These are phyloP conservation scores for Talaromyces liani DNA, from an alignment of 495 filamentous ascomycete species.

Conservation along the genomic window DNA sequence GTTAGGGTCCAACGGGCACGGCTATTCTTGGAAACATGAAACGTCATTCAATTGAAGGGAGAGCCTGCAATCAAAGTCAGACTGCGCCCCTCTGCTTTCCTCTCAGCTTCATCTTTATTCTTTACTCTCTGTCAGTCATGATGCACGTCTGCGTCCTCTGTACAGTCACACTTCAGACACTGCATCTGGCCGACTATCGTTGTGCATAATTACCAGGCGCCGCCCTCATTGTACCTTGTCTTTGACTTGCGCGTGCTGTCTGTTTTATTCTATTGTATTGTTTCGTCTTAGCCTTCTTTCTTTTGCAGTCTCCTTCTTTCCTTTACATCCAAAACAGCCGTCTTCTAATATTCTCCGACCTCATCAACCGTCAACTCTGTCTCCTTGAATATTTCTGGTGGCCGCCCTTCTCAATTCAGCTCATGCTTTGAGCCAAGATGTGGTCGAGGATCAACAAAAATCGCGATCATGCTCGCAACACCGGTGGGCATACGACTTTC, in stretches of 20 bases:
- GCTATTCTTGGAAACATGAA: slow-evolving; percentile 1
- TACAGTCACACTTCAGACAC: background rate
- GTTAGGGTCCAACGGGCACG: background rate
- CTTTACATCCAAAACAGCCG: background rate
- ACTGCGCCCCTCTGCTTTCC: background rate
- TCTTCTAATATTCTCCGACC: background rate
- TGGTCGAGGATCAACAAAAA: slow-evolving; percentile 28
- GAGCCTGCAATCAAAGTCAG: background rate
- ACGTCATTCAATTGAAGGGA: background rate
- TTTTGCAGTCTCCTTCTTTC: slow-evolving; percentile 8
- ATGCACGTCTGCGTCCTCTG: no score
- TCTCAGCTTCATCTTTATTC: background rate
- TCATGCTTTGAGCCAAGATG: slow-evolving; percentile 20
- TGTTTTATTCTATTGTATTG: background rate
- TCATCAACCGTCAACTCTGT: background rate
- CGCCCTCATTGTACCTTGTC: background rate
- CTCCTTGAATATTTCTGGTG: background rate
- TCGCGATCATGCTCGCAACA: background rate
- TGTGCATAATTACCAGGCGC: background rate
- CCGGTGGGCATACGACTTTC: background rate
- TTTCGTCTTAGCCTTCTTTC: slow-evolving; percentile 6
- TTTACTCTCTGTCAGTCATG: background rate
- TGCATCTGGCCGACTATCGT: background rate
- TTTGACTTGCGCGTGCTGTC: background rate
- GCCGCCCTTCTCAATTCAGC: background rate